These are phyloP conservation scores for Hylodesmum podocarpum DNA, from an alignment of 306 rosid species.

Conservation along the genomic window DNA sequence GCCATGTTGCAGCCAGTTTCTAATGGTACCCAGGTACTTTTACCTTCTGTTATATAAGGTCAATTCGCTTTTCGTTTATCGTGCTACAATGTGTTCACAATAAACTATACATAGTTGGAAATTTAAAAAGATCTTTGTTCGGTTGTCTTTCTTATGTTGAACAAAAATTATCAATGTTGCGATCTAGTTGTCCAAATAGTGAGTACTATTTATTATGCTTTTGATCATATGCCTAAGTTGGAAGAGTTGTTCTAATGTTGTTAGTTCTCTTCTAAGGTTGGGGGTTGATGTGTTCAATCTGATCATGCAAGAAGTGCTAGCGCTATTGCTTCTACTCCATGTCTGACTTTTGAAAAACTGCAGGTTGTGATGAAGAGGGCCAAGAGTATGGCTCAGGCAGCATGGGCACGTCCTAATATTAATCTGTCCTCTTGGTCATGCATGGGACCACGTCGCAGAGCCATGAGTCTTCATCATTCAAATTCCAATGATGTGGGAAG, in stretches of 20 bases:
- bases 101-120: background rate
- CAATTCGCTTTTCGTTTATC: background rate
- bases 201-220: background rate
- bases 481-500: constrained; percentile 42
- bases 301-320: background rate
- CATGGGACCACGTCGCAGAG: constrained; percentile 83
- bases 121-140: background rate
- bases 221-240: background rate
- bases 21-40: constrained; percentile 81
- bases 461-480: constrained; percentile 39
- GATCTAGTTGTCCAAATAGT: background rate
- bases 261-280: background rate
- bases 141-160: constrained; percentile 12
- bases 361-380: constrained; percentile 97
- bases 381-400: constrained; percentile 95
- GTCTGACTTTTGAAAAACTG: constrained; percentile 26
- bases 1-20: constrained; percentile 94
- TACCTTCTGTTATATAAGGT: constrained; percentile 3
- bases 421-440: constrained; percentile 83
- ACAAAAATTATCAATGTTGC: constrained; percentile 2
- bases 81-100: background rate
- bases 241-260: background rate
- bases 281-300: background rate
- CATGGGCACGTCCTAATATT: constrained; percentile 85
- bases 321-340: background rate